Percentiles rank a stretch among this genome's conserved stretches.
These are phyloP conservation scores for Boletus rex-veris DNA, from an alignment of 768 basidiomycete genomes.

Conservation along the genomic window DNA sequence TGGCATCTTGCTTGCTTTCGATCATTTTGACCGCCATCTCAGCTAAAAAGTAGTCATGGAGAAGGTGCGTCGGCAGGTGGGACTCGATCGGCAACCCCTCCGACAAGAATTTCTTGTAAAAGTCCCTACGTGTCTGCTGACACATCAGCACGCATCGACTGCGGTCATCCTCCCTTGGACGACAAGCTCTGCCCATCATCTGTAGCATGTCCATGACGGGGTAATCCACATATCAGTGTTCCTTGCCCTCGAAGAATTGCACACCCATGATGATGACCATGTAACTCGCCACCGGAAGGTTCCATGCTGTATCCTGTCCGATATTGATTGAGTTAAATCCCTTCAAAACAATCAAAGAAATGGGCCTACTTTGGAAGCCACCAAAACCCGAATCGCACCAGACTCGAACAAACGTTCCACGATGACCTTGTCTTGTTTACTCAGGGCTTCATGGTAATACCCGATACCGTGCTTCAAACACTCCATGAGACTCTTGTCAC, in stretches of 20 bases:
- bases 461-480: constrained; percentile 87
- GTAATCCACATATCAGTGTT: constrained; percentile 97
- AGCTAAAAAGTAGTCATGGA: constrained; percentile 97
- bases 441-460: constrained; percentile 92
- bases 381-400: constrained; percentile 90
- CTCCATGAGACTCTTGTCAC: constrained; percentile 71
- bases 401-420: constrained; percentile 90
- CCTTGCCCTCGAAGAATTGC: constrained; percentile 93
- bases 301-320: constrained; percentile 90
- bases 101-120: constrained; percentile 97
- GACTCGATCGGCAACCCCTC: constrained; percentile 99
- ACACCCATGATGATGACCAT: constrained; percentile 99
- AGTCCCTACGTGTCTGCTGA: constrained; percentile 96
- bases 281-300: constrained; percentile 86
- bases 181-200: constrained; percentile 99
- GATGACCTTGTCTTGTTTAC: constrained; percentile 89
- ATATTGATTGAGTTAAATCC: background rate
- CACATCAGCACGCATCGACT: constrained; percentile 97
- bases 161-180: constrained; percentile 81
- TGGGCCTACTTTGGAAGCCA: constrained; percentile 79
- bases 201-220: constrained; percentile 98
- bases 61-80: constrained; percentile 80
- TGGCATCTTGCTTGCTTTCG: constrained; percentile 97
- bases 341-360: background rate
- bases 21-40: constrained; percentile 99